phyloP scores from a whole-genome alignment of 306 rosid genomes.

The Sicyos edulis region DNA sequence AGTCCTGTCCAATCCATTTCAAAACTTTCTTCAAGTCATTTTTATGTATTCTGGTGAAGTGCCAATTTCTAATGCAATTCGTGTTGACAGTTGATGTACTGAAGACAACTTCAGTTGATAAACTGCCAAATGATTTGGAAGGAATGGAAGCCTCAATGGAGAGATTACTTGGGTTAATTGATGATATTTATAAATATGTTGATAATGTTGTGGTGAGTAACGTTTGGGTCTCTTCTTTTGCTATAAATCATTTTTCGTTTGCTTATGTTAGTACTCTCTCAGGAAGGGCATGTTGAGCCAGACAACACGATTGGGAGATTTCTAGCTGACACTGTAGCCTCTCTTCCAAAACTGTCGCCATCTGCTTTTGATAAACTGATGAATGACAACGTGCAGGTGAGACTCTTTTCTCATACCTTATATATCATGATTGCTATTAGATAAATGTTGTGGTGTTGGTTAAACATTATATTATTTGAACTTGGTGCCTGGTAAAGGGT shows the following conservation, averaged over 20 bases:
- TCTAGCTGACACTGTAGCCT: slow-evolving; percentile 57
- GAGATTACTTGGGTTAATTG: slow-evolving; percentile 70
- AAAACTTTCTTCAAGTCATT: neutral
- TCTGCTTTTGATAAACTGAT: slow-evolving; percentile 70
- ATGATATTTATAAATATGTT: slow-evolving; percentile 82
- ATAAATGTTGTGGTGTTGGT: neutral
- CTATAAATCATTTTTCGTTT: neutral
- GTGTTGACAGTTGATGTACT: slow-evolving; percentile 59
- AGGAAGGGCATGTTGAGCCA: slow-evolving; percentile 70
- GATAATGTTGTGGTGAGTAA: slow-evolving; percentile 74
- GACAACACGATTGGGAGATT: slow-evolving; percentile 71
- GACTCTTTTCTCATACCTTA: neutral
- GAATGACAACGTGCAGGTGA: slow-evolving; percentile 76
- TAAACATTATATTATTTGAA: neutral
- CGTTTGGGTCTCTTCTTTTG: slow-evolving; percentile 3
- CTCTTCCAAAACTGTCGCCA: slow-evolving; percentile 69
- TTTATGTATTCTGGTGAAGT: neutral
- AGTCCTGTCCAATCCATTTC: neutral
- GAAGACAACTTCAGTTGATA: slow-evolving; percentile 69
- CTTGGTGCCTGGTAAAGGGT: neutral
- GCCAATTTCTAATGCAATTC: neutral
- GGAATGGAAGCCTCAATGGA: slow-evolving; percentile 97
- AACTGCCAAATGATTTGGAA: slow-evolving; percentile 93
- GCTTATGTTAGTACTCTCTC: slow-evolving; percentile 19
- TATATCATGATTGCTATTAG: neutral